These are phyloP conservation scores for Trichoderma brevicompactum DNA, from an alignment of 2,329 filamentous ascomycete genomes.

Conservation along the genomic window DNA sequence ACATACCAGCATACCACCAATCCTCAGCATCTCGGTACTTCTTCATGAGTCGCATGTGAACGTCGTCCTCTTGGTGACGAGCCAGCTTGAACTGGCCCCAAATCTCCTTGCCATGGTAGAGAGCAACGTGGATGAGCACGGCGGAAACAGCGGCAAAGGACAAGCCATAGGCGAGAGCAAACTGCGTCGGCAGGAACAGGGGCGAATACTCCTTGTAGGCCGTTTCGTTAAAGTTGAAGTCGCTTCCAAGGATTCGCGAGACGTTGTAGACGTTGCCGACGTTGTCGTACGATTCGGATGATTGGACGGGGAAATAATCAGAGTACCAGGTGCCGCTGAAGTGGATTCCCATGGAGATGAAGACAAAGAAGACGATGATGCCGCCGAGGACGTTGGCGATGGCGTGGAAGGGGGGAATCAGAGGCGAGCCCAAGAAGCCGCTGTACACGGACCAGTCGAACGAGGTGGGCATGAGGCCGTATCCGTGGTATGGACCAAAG, in stretches of 20 bases:
- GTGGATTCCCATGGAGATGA: constrained; percentile 62
- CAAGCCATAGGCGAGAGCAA: constrained; percentile 63
- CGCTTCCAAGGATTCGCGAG: constrained; percentile 58
- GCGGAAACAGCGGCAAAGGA: constrained; percentile 70
- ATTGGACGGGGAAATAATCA: constrained; percentile 65
- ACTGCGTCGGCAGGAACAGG: constrained; percentile 66
- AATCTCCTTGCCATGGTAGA: constrained; percentile 61
- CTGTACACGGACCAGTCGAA: constrained; percentile 58
- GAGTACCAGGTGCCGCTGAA: constrained; percentile 62
- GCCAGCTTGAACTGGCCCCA: constrained; percentile 59
- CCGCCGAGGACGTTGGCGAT: constrained; percentile 60
- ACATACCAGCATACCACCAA: constrained; percentile 61
- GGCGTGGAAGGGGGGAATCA: constrained; percentile 59
- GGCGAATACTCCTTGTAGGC: constrained; percentile 69
- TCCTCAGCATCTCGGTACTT: constrained; percentile 63
- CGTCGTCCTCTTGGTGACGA: constrained; percentile 60
- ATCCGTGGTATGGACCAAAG: constrained; percentile 62
- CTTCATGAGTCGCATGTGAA: constrained; percentile 65
- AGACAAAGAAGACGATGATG: constrained; percentile 58
- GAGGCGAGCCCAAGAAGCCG: constrained; percentile 54
- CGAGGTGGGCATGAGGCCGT: constrained; percentile 64
- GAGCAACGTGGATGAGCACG: constrained; percentile 58
- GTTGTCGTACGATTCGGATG: constrained; percentile 67
- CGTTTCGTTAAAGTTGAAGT: constrained; percentile 62
- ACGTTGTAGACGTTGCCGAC: constrained; percentile 64